Base-by-base conservation (phyloP, 192 early-diverging fungal species). In the Dissophora ornata region DNA sequence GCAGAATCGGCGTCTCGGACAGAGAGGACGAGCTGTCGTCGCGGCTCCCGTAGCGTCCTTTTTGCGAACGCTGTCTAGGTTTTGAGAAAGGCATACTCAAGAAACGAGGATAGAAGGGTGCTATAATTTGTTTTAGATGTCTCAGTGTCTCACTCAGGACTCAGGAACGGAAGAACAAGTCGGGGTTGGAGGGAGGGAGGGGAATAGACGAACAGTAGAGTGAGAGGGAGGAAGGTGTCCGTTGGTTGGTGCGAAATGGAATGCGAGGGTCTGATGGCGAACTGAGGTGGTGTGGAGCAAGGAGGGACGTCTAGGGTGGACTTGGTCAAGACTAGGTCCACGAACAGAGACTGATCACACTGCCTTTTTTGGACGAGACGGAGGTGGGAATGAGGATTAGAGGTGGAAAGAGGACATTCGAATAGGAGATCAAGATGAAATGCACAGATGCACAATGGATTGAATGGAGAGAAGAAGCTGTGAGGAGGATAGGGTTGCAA, bases 1-100 rank as follows among this genome's bases (percentile, higher is more conserved):
- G 50, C 0, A 75, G 47, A 12, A 75, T 61, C 6, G 71, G 71
- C 0, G 40, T 22, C 1, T 38, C 50, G 8, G 44, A 67, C 13
- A 24, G 3, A 1, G 57, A 60, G 19, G 70, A 74, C 1, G 57
- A 60, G 1, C 49, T 42, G 21, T 66, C 57, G 2, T 61, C 26
- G 9, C 48, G 33, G 28, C 16, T 53, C 9, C 53, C 33, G 25
- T 59, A 48, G 21, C 51, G 69, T 0, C 55, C 24, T 53, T 21
- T 28, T n/a, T 28, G 29, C 38, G 51, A 46, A 60, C 34, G 56
- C 22, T n/a, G 46, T n/a, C 13, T 19, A 24, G 50, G 40, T 19
- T 38, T 34, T 40, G 69, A 61, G 24, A 44, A 24, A 2, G 57
- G 67, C 49, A 69, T 69, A 18, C 6, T 21, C 24, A 47, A 40